Conservation (phyloP, 495 filamentous ascomycete genomes). For the Aspergillus campestris region DNA sequence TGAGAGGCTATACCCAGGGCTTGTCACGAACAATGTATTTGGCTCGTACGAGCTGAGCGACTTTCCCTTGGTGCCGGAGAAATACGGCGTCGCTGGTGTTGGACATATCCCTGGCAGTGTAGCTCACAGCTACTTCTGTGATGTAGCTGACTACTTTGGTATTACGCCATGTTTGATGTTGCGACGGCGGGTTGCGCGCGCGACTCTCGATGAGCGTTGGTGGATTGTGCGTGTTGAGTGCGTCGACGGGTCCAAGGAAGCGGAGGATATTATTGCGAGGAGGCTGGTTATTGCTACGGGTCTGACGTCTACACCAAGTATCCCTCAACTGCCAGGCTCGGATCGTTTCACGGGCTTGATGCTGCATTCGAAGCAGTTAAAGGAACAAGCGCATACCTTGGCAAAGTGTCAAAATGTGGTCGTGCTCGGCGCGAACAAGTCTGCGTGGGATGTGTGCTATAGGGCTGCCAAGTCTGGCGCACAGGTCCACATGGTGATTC, state of each 20-base stretch:
- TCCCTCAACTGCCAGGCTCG: constrained; percentile 24
- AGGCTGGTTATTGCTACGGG: constrained; percentile 41
- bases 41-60: constrained; percentile 33
- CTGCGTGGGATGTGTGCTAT: constrained; percentile 31
- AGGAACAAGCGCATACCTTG: constrained; percentile 8
- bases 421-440: constrained; percentile 40
- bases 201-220: not conserved
- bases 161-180: constrained; percentile 3
- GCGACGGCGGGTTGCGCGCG: constrained; percentile 2
- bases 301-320: constrained; percentile 28
- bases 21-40: constrained; percentile 30
- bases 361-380: constrained; percentile 2
- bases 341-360: constrained; percentile 9
- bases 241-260: no score
- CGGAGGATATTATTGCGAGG: constrained; percentile 1
- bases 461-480: not conserved
- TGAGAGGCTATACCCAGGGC: constrained; percentile 39
- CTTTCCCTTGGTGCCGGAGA: constrained; percentile 20
- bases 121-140: constrained; percentile 11
- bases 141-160: constrained; percentile 4
- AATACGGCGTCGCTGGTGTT: constrained; percentile 13
- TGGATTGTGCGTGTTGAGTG: no score
- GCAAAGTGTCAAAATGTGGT: constrained; percentile 18
- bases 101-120: constrained; percentile 19
- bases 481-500: constrained; percentile 6